Conservation (phyloP, 345 rosid species). For the Passiflora organensis region DNA sequence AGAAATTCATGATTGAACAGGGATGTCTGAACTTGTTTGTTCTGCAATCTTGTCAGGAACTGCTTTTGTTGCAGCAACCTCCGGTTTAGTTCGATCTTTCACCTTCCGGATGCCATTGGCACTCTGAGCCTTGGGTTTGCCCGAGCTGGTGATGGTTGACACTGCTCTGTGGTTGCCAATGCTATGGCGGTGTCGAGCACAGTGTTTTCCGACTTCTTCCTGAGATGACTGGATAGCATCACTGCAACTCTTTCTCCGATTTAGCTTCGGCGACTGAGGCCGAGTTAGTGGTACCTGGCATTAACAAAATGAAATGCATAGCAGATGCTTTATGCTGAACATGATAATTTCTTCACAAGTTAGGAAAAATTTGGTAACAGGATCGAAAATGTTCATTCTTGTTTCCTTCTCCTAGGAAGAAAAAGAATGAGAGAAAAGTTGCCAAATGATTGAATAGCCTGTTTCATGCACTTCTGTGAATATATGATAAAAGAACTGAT, state of each 20-base stretch:
- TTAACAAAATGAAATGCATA: conserved; percentile 8
- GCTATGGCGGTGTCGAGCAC: conserved; percentile 68
- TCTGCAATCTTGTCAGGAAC: conserved; percentile 34
- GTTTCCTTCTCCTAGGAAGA: too few relatives aligned
- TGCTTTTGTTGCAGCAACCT: conserved; percentile 29
- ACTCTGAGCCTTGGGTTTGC: conserved; percentile 27
- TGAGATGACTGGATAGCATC: conserved; percentile 42
- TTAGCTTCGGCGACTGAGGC: conserved; percentile 46
- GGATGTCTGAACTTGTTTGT: conserved; percentile 23
- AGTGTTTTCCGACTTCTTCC: conserved; percentile 50
- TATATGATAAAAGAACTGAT: neutral
- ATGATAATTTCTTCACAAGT: too few relatives aligned
- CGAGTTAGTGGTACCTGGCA: conserved; percentile 81
- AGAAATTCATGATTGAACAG: conserved; percentile 39
- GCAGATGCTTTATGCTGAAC: too few relatives aligned
- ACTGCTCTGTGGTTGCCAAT: conserved; percentile 42
- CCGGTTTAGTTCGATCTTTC: conserved; percentile 39
- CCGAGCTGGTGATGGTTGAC: conserved; percentile 7
- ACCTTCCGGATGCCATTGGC: conserved; percentile 44
- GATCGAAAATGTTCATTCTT: too few relatives aligned
- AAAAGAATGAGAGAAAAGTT: too few relatives aligned
- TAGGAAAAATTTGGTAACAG: too few relatives aligned
- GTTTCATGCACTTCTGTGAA: too few relatives aligned
- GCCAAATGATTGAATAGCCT: too few relatives aligned
- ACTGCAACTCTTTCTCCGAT: conserved; percentile 81